phyloP scores from a whole-genome alignment of 208 protist genomes.

The Crithidia bombi region DNA sequence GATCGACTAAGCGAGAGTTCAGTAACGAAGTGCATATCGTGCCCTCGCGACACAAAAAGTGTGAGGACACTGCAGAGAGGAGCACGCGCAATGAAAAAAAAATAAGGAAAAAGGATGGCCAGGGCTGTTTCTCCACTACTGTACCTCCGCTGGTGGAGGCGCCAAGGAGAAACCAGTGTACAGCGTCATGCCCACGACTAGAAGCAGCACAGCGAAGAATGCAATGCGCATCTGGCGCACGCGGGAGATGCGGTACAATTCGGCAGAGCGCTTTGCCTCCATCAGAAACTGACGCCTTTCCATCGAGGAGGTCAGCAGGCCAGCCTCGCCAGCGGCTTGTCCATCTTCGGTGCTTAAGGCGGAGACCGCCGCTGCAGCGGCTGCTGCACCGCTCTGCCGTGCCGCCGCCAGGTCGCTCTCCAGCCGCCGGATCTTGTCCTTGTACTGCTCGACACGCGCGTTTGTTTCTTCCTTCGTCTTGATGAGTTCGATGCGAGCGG shows the following conservation, averaged over 20 bases:
- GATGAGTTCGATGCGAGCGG: constrained; percentile 11
- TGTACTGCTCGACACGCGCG: constrained; percentile 15
- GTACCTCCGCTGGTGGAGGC: neutral
- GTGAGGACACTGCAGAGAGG: neutral
- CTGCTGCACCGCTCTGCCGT: neutral
- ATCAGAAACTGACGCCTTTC: constrained; percentile 19
- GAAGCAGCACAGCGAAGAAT: constrained; percentile 14
- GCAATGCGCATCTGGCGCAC: constrained; percentile 12
- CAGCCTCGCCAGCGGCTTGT: neutral
- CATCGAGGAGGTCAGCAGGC: neutral
- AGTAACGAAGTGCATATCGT: neutral
- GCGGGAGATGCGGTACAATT: constrained; percentile 15
- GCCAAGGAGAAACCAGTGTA: constrained; percentile 15
- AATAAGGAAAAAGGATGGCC: neutral
- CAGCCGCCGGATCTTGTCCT: constrained; percentile 6
- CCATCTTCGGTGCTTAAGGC: neutral
- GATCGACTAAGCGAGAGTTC: too few species aligned
- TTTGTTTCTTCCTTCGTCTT: constrained; percentile 17
- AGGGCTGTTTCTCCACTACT: neutral
- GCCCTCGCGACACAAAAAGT: constrained; percentile 1
- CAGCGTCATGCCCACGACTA: constrained; percentile 22
- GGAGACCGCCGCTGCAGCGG: neutral
- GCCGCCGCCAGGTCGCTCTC: constrained; percentile 20
- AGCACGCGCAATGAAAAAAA: neutral
- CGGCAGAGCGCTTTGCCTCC: constrained; percentile 28